phyloP scores from a whole-genome alignment of 2,329 filamentous ascomycete genomes.

The Ascochyta lentis region DNA sequence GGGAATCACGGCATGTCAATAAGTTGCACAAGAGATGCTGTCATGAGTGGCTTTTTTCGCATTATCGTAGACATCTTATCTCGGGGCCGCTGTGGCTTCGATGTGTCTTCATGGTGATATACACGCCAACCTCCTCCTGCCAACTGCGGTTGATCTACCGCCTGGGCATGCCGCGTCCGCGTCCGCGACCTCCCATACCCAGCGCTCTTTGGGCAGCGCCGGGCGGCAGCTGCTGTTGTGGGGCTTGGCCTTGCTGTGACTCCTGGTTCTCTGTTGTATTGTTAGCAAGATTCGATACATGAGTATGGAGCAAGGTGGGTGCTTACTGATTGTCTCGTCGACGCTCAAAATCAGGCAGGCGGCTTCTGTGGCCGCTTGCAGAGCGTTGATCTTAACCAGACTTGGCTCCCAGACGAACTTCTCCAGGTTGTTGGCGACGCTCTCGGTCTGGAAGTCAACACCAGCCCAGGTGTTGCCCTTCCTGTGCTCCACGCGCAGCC shows the following conservation, averaged over 20 bases:
- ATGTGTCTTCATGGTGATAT: constrained; percentile 35
- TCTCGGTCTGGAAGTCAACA: constrained; percentile 92
- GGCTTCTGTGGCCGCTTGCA: constrained; percentile 94
- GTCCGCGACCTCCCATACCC: constrained; percentile 70
- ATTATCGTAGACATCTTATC: constrained; percentile 45
- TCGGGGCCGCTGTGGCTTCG: constrained; percentile 12
- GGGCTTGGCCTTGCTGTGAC: constrained; percentile 82
- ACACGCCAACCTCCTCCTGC: constrained; percentile 13
- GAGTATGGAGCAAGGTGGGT: neutral
- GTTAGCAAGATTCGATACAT: constrained; percentile 26
- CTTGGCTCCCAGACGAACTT: constrained; percentile 97
- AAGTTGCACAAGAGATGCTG: neutral
- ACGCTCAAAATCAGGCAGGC: constrained; percentile 94
- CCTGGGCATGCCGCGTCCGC: constrained; percentile 75
- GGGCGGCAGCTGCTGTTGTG: constrained; percentile 67
- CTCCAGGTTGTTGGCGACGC: constrained; percentile 91
- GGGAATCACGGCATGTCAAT: neutral
- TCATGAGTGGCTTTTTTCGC: constrained; percentile 24
- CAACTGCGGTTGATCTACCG: constrained; percentile 58
- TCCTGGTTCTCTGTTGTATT: constrained; percentile 77
- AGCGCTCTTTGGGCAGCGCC: constrained; percentile 86
- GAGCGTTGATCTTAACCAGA: constrained; percentile 94
- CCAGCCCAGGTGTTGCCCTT: constrained; percentile 94
- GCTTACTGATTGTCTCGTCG: constrained; percentile 91
- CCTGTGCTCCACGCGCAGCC: constrained; percentile 92